phyloP scores from a whole-genome alignment of 768 basidiomycete genomes.

The Phaffia tasmanica region DNA sequence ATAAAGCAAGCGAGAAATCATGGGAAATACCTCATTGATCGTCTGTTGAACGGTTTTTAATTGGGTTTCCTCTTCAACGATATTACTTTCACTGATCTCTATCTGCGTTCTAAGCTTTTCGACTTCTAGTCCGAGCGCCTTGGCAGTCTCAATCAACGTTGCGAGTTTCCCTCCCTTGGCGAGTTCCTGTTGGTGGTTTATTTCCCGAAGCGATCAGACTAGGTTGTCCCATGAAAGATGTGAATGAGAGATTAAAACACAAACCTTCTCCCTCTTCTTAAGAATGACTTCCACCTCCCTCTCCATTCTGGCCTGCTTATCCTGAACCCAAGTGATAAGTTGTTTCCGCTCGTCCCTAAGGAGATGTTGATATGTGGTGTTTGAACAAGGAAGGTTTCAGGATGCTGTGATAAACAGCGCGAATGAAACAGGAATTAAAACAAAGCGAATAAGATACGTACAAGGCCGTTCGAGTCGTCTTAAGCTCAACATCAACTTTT shows the following conservation, averaged over 20 bases:
- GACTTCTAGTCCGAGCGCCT: conserved; percentile 63
- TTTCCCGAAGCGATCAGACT: background rate
- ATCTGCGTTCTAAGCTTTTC: conserved; percentile 75
- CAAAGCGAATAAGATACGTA: background rate
- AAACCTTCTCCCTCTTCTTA: conserved; percentile 55
- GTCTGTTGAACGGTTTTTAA: conserved; percentile 48
- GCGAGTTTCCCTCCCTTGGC: conserved; percentile 87
- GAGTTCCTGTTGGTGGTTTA: conserved; percentile 50
- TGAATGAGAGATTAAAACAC: conserved; percentile 12
- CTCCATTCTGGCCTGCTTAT: conserved; percentile 24
- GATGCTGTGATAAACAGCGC: background rate
- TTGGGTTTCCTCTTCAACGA: conserved; percentile 65
- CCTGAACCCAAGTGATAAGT: conserved; percentile 16
- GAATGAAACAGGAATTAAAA: background rate
- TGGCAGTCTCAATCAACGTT: conserved; percentile 68
- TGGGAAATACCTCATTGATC: conserved; percentile 50
- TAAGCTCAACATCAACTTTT: conserved; percentile 31
- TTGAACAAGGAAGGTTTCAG: background rate
- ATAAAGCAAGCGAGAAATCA: background rate
- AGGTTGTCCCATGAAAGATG: background rate
- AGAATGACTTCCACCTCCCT: conserved; percentile 47
- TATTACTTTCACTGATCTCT: conserved; percentile 62
- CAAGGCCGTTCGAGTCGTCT: conserved; percentile 21
- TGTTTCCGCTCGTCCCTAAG: conserved; percentile 8
- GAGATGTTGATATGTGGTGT: background rate